A percentile compares a stretch with the other conserved stretches of the same genome.
Conservation (phyloP, 805 yeast genomes). For the Starmerella bombicola region DNA sequence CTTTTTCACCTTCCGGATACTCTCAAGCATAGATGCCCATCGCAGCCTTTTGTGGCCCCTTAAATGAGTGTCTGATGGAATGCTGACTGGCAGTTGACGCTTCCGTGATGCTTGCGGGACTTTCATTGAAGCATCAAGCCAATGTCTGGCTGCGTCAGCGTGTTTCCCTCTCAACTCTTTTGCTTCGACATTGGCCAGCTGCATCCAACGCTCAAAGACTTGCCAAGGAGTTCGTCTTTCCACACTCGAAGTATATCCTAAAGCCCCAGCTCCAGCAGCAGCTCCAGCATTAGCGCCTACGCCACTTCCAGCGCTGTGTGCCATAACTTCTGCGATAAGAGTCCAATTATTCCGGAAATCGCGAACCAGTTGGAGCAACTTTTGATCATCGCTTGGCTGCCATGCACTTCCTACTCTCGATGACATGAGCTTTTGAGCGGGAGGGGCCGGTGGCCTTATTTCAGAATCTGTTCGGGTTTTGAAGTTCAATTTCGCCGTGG, state of each 20-base stretch:
- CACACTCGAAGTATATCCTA: slow-evolving; percentile 69
- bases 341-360: slow-evolving; percentile 91
- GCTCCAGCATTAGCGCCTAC: neutral
- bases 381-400: slow-evolving; percentile 87
- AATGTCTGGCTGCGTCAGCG: slow-evolving; percentile 70
- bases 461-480: slow-evolving; percentile 19
- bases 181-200: slow-evolving; percentile 74
- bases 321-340: slow-evolving; percentile 64
- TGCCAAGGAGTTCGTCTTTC: slow-evolving; percentile 98
- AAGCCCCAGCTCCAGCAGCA: neutral
- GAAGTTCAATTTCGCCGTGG: slow-evolving; percentile 13
- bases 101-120: slow-evolving; percentile 81
- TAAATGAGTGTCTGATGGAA: slow-evolving; percentile 84
- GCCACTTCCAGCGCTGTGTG: slow-evolving; percentile 38
- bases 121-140: slow-evolving; percentile 85
- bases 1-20: slow-evolving; percentile 77
- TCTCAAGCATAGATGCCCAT: slow-evolving; percentile 97
- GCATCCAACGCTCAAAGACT: slow-evolving; percentile 91
- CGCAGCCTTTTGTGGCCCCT: slow-evolving; percentile 82
- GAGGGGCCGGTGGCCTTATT: slow-evolving; percentile 84
- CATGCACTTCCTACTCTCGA: slow-evolving; percentile 85
- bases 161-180: slow-evolving; percentile 78
- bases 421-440: slow-evolving; percentile 66
- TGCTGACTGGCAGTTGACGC: slow-evolving; percentile 82
- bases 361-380: slow-evolving; percentile 65